Conservation (phyloP, 495 filamentous ascomycete genomes). For the Penicillium psychrofluorescens region DNA sequence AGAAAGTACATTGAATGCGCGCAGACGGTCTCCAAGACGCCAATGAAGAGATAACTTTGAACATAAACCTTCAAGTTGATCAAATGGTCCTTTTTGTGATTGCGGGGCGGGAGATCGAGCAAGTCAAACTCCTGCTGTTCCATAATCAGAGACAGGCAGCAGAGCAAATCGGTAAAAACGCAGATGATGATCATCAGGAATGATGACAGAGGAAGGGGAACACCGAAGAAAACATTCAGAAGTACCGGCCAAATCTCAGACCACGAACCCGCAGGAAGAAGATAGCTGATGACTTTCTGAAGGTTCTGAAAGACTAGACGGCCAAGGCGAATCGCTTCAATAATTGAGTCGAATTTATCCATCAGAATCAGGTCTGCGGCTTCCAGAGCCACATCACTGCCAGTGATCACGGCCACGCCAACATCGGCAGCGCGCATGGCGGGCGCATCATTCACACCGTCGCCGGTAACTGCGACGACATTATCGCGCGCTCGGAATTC, state of each 20-base stretch:
- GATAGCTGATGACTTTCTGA: conserved; percentile 52
- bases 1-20: conserved; percentile 47
- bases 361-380: conserved; percentile 84
- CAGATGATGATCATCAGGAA: conserved; percentile 70
- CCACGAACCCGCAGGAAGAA: conserved; percentile 60
- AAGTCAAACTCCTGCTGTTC: conserved; percentile 68
- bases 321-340: conserved; percentile 59
- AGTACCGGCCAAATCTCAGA: conserved; percentile 71
- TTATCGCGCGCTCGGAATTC: conserved; percentile 53
- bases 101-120: conserved; percentile 52
- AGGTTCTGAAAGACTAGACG: conserved; percentile 49
- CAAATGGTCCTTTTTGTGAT: conserved; percentile 51
- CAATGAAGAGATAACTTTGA: conserved; percentile 44
- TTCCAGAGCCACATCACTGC: conserved; percentile 62
- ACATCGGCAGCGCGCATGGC: conserved; percentile 59
- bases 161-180: conserved; percentile 56
- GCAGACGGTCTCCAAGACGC: conserved; percentile 39
- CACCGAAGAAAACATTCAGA: conserved; percentile 63
- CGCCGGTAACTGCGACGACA: conserved; percentile 71
- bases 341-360: conserved; percentile 59
- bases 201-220: conserved; percentile 58
- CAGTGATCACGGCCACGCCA: conserved; percentile 57
- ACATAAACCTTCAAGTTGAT: conserved; percentile 43
- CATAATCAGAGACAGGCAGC: conserved; percentile 60
- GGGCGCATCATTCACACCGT: conserved; percentile 66